phyloP scores from a whole-genome alignment of 108 stramenopile species.

The Cyclotella sp. region DNA sequence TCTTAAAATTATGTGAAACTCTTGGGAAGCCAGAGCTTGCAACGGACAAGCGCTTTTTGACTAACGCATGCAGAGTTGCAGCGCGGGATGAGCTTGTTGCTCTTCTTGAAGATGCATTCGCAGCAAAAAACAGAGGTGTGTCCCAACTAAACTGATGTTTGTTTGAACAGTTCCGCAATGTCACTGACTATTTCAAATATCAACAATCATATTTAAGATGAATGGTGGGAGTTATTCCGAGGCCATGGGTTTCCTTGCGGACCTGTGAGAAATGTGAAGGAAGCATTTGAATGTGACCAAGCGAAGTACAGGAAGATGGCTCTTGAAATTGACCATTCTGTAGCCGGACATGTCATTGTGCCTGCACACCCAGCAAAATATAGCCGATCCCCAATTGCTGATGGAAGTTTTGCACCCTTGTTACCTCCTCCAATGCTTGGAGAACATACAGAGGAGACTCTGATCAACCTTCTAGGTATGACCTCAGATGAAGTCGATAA shows the following conservation, averaged over 20 bases:
- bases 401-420: conserved; percentile 13
- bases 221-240: conserved; percentile 46
- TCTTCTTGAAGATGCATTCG: conserved; percentile 37
- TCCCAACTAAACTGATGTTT: neutral
- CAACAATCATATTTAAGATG: conserved; percentile 8
- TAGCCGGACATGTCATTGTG: conserved; percentile 37
- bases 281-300: conserved; percentile 55
- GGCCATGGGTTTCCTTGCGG: conserved; percentile 53
- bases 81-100: conserved; percentile 35
- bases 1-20: conserved; percentile 38
- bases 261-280: conserved; percentile 47
- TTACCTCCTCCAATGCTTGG: conserved; percentile 56
- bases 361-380: conserved; percentile 37
- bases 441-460: conserved; percentile 54
- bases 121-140: conserved; percentile 23
- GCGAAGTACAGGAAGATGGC: conserved; percentile 36
- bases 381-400: conserved; percentile 10
- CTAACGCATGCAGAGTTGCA: conserved; percentile 47
- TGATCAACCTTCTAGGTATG: conserved; percentile 42
- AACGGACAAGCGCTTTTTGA: conserved; percentile 36
- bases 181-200: neutral
- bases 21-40: conserved; percentile 37
- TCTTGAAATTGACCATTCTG: conserved; percentile 46
- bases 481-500: conserved; percentile 17
- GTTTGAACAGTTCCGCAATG: neutral